Conservation (phyloP, 2,329 filamentous ascomycete species). For the Pleoardoris graminearum region DNA sequence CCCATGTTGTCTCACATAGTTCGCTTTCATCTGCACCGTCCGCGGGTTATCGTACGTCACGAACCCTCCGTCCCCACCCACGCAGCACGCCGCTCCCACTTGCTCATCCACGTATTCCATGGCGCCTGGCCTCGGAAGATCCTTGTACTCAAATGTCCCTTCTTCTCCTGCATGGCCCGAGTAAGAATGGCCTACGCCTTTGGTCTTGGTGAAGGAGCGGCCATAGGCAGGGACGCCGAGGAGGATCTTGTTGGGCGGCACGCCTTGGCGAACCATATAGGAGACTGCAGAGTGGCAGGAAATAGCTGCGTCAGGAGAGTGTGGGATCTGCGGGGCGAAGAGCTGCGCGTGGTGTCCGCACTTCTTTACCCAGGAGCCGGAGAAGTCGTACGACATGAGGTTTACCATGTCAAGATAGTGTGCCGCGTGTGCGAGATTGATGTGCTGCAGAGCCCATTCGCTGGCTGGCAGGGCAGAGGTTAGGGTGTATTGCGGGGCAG, state of each 20-base stretch:
- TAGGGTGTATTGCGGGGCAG: constrained; percentile 68
- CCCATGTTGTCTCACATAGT: constrained; percentile 70
- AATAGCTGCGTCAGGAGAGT: constrained; percentile 58
- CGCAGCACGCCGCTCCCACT: constrained; percentile 70
- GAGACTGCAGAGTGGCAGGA: constrained; percentile 69
- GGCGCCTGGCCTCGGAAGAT: constrained; percentile 64
- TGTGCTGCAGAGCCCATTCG: constrained; percentile 67
- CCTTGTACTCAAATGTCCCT: constrained; percentile 73
- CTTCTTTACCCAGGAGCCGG: constrained; percentile 68
- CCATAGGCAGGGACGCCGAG: constrained; percentile 77
- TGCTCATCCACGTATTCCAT: constrained; percentile 70
- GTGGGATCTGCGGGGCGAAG: constrained; percentile 58
- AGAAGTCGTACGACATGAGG: constrained; percentile 80
- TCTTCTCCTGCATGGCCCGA: constrained; percentile 59
- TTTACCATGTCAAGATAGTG: constrained; percentile 75
- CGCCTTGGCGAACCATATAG: constrained; percentile 67
- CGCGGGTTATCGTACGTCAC: constrained; percentile 79
- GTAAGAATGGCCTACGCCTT: constrained; percentile 66
- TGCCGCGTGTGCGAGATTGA: constrained; percentile 66
- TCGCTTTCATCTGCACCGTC: constrained; percentile 74
- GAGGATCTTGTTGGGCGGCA: constrained; percentile 71
- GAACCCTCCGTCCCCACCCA: constrained; percentile 74
- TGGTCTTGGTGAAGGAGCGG: constrained; percentile 70
- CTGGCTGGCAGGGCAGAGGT: constrained; percentile 73
- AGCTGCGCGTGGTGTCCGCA: constrained; percentile 78